A percentile compares a stretch with the other conserved stretches of the same genome.
Conservation (phyloP, 495 filamentous ascomycete species). For the Pseudevernia furfuracea region DNA sequence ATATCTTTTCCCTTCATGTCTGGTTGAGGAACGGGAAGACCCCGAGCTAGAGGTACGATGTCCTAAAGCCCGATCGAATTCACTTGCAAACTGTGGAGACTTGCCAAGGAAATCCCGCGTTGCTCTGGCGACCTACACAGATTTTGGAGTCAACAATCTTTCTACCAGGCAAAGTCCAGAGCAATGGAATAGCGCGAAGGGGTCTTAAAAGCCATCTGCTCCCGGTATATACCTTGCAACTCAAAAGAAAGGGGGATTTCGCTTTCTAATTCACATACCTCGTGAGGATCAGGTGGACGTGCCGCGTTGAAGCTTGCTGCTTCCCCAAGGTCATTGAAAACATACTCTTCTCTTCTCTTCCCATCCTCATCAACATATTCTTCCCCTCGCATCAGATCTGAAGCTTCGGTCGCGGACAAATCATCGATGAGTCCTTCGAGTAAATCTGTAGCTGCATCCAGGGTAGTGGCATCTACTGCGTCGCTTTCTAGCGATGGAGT, state of each 20-base stretch:
- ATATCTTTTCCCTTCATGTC: neutral
- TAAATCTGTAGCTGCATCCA: conserved; percentile 23
- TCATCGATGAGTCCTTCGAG: conserved; percentile 26
- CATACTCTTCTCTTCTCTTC: conserved; percentile 39
- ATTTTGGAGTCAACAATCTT: conserved; percentile 8
- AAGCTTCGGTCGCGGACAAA: conserved; percentile 24
- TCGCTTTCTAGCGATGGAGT: conserved; percentile 4
- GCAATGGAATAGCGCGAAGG: neutral
- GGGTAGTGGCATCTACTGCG: conserved; percentile 8
- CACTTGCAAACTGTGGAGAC: conserved; percentile 22
- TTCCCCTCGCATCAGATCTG: conserved; percentile 22
- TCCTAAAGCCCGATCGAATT: conserved; percentile 14
- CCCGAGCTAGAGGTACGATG: neutral
- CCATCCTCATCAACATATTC: conserved; percentile 30
- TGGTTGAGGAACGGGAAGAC: neutral
- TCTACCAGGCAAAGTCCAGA: neutral
- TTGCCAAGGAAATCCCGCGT: conserved; percentile 27
- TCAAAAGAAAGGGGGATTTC: neutral
- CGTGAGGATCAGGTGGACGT: conserved; percentile 27
- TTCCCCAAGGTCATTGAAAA: conserved; percentile 36
- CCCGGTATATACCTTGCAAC: neutral
- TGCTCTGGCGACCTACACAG: conserved; percentile 20
- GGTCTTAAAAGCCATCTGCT: neutral
- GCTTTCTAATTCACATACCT: neutral
- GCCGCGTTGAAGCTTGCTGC: conserved; percentile 34